phyloP scores from a whole-genome alignment of 1,284 basidiomycete species.

The Vanrija sp. region DNA sequence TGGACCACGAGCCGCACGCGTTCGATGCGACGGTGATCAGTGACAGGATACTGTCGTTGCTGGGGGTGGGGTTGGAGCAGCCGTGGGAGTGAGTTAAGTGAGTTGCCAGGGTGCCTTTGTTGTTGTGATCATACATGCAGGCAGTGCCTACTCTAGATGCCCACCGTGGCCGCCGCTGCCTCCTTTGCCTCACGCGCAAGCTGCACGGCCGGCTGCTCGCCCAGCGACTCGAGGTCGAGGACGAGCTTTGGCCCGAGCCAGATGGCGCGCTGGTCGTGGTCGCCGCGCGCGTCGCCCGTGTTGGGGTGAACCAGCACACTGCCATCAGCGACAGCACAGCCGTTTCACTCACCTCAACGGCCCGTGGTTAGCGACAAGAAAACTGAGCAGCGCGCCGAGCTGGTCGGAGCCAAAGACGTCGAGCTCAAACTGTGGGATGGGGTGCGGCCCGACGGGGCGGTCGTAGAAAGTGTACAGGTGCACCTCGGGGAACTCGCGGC shows the following conservation, averaged over 20 bases:
- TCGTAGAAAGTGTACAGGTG: background rate
- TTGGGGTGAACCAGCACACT: slow-evolving; percentile 72
- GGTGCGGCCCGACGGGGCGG: slow-evolving; percentile 18
- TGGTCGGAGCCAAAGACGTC: slow-evolving; percentile 63
- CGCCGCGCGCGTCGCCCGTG: slow-evolving; percentile 57
- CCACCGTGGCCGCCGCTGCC: too few relatives aligned
- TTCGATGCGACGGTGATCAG: too few relatives aligned
- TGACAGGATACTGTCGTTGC: too few relatives aligned
- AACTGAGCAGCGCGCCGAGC: slow-evolving; percentile 62
- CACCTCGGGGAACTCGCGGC: background rate
- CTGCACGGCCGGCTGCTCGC: background rate
- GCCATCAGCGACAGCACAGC: background rate
- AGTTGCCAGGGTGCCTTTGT: too few relatives aligned
- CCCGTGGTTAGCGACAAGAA: slow-evolving; percentile 60
- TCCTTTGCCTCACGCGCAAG: too few relatives aligned
- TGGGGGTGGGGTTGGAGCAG: too few relatives aligned
- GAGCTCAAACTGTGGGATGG: slow-evolving; percentile 64
- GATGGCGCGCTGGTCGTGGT: slow-evolving; percentile 61
- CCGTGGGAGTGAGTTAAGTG: too few relatives aligned
- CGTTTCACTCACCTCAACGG: slow-evolving; percentile 56
- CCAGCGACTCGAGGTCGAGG: slow-evolving; percentile 49
- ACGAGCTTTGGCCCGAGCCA: slow-evolving; percentile 67
- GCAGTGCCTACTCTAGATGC: too few relatives aligned
- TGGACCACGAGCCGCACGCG: too few relatives aligned
- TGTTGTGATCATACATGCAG: too few relatives aligned